Percentiles rank a stretch among this genome's conserved stretches.
phyloP scores from a whole-genome alignment of 2,329 filamentous ascomycete species.

The Xylariaceae sp. region DNA sequence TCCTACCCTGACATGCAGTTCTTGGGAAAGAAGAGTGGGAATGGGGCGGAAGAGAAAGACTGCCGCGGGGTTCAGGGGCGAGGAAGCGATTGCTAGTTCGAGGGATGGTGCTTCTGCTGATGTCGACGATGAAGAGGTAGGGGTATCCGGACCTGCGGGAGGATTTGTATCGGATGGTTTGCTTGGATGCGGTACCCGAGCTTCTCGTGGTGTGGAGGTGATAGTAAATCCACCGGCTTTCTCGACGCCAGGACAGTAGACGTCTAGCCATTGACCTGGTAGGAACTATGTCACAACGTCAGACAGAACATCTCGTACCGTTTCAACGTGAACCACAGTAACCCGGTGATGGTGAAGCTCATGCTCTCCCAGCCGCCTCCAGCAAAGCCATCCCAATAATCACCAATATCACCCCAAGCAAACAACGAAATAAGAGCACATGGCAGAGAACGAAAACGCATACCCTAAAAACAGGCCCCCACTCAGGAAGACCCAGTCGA shows the following conservation, averaged over 20 bases:
- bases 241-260: conserved; percentile 65
- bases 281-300: conserved; percentile 57
- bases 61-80: conserved; percentile 68
- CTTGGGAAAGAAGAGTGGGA: conserved; percentile 53
- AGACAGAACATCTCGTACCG: conserved; percentile 2
- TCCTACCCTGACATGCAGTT: conserved; percentile 69
- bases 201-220: conserved; percentile 67
- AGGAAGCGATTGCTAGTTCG: conserved; percentile 75
- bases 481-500: conserved; percentile 56
- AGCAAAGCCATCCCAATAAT: not conserved
- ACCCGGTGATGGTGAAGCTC: too few relatives aligned
- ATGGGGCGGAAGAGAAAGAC: conserved; percentile 69
- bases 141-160: not conserved
- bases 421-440: not conserved
- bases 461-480: conserved; percentile 47
- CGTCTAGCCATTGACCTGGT: conserved; percentile 86
- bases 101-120: conserved; percentile 46
- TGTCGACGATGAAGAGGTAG: not conserved
- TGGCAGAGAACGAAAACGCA: conserved; percentile 5
- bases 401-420: not conserved
- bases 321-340: too few relatives aligned
- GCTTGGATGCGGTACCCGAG: conserved; percentile 31
- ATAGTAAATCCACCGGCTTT: conserved; percentile 86
- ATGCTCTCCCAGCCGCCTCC: too few relatives aligned
- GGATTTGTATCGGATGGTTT: not conserved